Evolutionary conservation across 2,329 filamentous ascomycete species (phyloP).

Genomic region (Leptodontidium sp.): DNA sequence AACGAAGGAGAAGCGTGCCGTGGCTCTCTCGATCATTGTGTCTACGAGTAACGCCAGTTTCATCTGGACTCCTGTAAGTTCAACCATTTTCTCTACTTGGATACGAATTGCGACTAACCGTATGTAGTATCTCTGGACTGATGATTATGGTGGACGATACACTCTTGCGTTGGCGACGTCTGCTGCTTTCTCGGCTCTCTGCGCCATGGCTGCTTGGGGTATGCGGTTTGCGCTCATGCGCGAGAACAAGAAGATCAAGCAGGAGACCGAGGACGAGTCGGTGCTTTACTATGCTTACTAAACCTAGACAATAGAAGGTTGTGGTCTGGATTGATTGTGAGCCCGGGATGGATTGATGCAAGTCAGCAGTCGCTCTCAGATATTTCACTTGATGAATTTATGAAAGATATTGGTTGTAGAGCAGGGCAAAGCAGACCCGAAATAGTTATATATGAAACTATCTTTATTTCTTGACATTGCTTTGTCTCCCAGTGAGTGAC

Average conservation of each 20-base stretch:
- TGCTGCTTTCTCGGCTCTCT: conserved; percentile 21
- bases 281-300: conserved; percentile 20
- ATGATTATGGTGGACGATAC: conserved; percentile 40
- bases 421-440: not conserved
- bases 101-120: not conserved
- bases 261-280: conserved; percentile 22
- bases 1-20: conserved; percentile 51
- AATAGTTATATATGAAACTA: not conserved
- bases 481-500: not conserved
- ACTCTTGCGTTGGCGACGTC: conserved; percentile 11
- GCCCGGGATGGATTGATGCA: not conserved
- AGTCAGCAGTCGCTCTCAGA: not conserved
- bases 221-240: conserved; percentile 14
- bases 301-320: too few species aligned
- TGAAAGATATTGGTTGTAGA: not conserved
- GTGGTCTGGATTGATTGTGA: too few species aligned
- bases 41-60: conserved; percentile 49
- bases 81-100: not conserved
- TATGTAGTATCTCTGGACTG: conserved; percentile 48
- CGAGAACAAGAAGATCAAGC: conserved; percentile 21
- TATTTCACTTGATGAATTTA: not conserved
- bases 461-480: not conserved
- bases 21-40: conserved; percentile 48
- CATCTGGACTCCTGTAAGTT: conserved; percentile 47
- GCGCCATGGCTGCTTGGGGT: conserved; percentile 47